Evolutionary conservation across 345 rosid species (phyloP), one percentile per base, ranked within the genome.

Genomic region (Carallia brachiata): DNA sequence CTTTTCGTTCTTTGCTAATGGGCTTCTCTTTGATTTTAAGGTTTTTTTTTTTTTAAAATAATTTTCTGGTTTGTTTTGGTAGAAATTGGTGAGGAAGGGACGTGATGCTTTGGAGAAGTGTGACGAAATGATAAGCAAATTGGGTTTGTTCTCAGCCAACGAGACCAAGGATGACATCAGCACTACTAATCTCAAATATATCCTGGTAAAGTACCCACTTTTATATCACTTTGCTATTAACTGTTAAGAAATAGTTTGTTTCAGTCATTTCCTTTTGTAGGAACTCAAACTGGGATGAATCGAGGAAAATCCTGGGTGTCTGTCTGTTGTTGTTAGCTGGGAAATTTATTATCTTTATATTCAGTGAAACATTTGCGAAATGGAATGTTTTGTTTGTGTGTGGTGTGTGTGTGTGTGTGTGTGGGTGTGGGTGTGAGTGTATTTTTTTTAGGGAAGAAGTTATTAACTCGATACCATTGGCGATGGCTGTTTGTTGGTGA

Each of bases 121-220:
- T 57, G 97, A 92, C 72, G 97, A 90, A 62, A 90, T 90, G 99
- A 76, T 96, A 28, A 73, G 77, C 67, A 92, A 83, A 71, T 80
- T 96, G 17, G 98, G 93, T 10, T 70, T 96, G 57, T 96, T 96
- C 81, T 92, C 99, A 0, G 54, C 90, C 1, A 96, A 92, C 48
- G 99, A 96, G 82, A 84, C 95, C 23, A 92, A 86, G 74, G 96
- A 96, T 12, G 98, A 96, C 59, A 90, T 92, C 44, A 79, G 90
- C 88, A 92, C 97, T 13, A 31, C 80, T 70, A 84, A 87, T 84
- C 93, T 92, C 79, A 96, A 96, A 80, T 92, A 88, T 76, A 63
- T 90, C 73, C 64, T 96, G 94, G 99, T 94, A 86, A 71, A 19
- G 1, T 7, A 27, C 7, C 60, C 16, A 6, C 16, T 30, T 27